These are phyloP conservation scores for Pleurotus platypus DNA, from an alignment of 768 basidiomycete species.

Conservation along the genomic window DNA sequence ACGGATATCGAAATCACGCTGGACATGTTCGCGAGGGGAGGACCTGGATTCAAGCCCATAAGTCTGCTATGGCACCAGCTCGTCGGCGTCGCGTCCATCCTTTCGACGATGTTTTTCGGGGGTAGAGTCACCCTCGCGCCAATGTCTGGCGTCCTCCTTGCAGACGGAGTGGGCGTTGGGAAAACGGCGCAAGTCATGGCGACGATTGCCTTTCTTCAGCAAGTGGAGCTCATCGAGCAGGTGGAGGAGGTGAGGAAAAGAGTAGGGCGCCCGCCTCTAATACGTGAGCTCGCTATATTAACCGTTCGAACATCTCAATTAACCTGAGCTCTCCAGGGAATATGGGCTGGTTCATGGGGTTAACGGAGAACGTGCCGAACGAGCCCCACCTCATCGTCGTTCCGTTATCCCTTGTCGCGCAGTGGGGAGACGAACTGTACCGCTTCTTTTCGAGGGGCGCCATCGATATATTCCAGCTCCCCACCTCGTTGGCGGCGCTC, in stretches of 20 bases:
- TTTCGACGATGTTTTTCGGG: too few species aligned
- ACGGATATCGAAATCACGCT: too few species aligned
- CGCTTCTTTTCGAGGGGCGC: constrained; percentile 3
- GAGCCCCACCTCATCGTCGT: constrained; percentile 18
- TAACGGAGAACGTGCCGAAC: background rate
- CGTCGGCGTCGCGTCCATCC: too few species aligned
- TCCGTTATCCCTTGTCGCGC: constrained; percentile 15
- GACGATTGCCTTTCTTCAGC: constrained; percentile 1
- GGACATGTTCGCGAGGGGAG: too few species aligned
- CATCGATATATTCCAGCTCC: constrained; percentile 8
- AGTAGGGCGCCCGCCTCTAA: background rate
- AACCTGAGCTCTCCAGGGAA: background rate
- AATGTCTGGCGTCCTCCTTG: background rate
- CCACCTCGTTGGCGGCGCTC: background rate
- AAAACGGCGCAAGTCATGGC: constrained; percentile 17
- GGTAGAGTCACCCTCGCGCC: too few species aligned
- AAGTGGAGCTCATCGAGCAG: background rate
- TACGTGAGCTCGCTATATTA: background rate
- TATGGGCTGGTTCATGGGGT: background rate
- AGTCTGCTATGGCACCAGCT: too few species aligned
- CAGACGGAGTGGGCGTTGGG: constrained; percentile 15
- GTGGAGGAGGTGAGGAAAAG: background rate
- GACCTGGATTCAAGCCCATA: too few species aligned
- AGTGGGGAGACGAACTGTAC: constrained; percentile 17
- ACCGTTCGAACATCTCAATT: too few species aligned